These are phyloP conservation scores for Colletotrichum karsti DNA, from an alignment of 2,329 filamentous ascomycete species.

Conservation along the genomic window DNA sequence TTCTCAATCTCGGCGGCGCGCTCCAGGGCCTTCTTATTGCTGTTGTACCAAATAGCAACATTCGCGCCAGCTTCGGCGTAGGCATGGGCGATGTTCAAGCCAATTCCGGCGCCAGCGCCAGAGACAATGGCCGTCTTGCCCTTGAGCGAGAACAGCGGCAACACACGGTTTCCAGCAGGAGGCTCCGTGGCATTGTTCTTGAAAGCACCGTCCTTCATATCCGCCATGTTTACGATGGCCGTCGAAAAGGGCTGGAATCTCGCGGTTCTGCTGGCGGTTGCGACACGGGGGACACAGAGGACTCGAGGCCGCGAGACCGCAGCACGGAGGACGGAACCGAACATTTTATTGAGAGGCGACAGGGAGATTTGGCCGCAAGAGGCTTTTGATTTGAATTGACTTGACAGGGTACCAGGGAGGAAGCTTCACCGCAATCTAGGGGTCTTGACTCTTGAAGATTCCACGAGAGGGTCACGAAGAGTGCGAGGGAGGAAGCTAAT, in stretches of 20 bases:
- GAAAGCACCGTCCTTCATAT: slow-evolving; percentile 60
- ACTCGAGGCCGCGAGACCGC: slow-evolving; percentile 21
- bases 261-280: not conserved
- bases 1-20: slow-evolving; percentile 71
- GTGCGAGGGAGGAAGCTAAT: slow-evolving; percentile 16
- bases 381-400: not conserved
- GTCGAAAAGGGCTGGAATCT: slow-evolving; percentile 26
- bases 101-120: slow-evolving; percentile 74
- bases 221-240: slow-evolving; percentile 41
- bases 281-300: slow-evolving; percentile 7
- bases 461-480: not conserved
- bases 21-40: slow-evolving; percentile 70
- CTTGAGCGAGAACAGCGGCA: slow-evolving; percentile 75
- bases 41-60: slow-evolving; percentile 78
- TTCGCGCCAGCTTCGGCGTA: slow-evolving; percentile 77
- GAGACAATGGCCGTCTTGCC: slow-evolving; percentile 76
- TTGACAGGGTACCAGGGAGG: slow-evolving; percentile 25
- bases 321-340: slow-evolving; percentile 19
- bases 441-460: slow-evolving; percentile 17
- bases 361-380: slow-evolving; percentile 21
- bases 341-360: slow-evolving; percentile 23
- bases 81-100: slow-evolving; percentile 69
- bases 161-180: slow-evolving; percentile 58
- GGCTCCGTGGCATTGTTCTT: slow-evolving; percentile 63
- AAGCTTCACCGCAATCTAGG: slow-evolving; percentile 18